Percentiles rank a stretch among this genome's conserved stretches.
These are phyloP conservation scores for Erodium trifolium DNA, from an alignment of 441 rosid species.

Conservation along the genomic window DNA sequence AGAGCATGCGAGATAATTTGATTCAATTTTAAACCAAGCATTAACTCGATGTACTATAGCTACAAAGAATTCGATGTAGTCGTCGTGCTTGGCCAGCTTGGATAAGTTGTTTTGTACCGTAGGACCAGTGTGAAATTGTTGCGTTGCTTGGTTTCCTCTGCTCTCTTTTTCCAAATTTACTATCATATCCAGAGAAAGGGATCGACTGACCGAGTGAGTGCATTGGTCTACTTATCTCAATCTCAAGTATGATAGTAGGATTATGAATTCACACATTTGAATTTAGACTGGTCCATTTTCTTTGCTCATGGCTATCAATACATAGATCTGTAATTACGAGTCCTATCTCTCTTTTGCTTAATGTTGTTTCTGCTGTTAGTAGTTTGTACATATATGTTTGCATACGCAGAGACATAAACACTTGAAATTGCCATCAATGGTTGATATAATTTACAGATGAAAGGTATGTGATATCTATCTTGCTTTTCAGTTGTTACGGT, in stretches of 20 bases:
- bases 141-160: not conserved
- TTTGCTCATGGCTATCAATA: too few species aligned
- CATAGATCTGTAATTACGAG: not conserved
- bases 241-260: too few species aligned
- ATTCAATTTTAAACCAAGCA: not conserved
- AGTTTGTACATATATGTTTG: too few species aligned
- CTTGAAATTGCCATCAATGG: not conserved
- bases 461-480: not conserved
- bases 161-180: too few species aligned
- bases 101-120: not conserved
- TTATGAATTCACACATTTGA: too few species aligned
- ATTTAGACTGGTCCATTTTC: too few species aligned
- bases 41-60: not conserved
- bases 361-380: too few species aligned
- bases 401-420: not conserved
- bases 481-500: not conserved
- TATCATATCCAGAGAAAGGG: too few species aligned
- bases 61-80: not conserved
- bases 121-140: not conserved
- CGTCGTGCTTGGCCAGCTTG: not conserved
- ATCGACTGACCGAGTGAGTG: too few species aligned
- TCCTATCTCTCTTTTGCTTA: not conserved
- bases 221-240: too few species aligned
- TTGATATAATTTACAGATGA: not conserved
- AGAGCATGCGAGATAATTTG: slow-evolving; percentile 6